Evolutionary conservation across 768 basidiomycete species (phyloP), one percentile per base, ranked within the genome.

Genomic region (Hygrophorus pudorinus): DNA sequence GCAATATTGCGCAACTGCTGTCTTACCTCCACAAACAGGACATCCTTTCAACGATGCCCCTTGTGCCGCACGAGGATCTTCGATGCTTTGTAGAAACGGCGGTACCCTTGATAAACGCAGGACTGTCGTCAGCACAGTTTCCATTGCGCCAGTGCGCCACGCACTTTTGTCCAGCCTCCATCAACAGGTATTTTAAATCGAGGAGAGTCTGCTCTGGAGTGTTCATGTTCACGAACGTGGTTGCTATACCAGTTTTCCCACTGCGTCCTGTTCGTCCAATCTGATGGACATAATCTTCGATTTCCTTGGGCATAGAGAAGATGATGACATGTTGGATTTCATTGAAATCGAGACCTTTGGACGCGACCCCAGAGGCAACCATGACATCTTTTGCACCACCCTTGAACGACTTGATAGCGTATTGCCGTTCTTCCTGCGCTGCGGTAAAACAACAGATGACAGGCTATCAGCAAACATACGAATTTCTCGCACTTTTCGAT

Each of bases 321-420:
- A 97, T 98, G 63, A 99, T 97, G 58, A 98, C 93, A 60, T 97
- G 96, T 55, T 97, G 92, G 47, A 99, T 94, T 57, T 98, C 96
- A 61, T 86, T 92, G 65, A 99, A 99, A 64, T 99, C 96, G 48
- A 99, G 78, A 21, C 96, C 96, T 62, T 99, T 98, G 31, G 91
- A 96, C 1, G 94, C 96, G 20, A 99, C 91, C 24, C 93, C 83
- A 2, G 93, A 97, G 2, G 96, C 96, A 24, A 99, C 96, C 96
- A 98, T 98, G 38, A 98, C 94, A 61, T 99, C 96, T 59, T 99
- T 99, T 33, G 81, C 87, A 20, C 96, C 96, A 1, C 85, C 80
- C 60, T 98, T 98, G 72, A 99, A 99, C 0, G 96, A 85, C 59
- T 87, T 91, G 66, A 99, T 98, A 38, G 96, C 96, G 56, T 97